Conservation (phyloP, 192 early-diverging fungal species). For the Gamsiella multidivaricata region DNA sequence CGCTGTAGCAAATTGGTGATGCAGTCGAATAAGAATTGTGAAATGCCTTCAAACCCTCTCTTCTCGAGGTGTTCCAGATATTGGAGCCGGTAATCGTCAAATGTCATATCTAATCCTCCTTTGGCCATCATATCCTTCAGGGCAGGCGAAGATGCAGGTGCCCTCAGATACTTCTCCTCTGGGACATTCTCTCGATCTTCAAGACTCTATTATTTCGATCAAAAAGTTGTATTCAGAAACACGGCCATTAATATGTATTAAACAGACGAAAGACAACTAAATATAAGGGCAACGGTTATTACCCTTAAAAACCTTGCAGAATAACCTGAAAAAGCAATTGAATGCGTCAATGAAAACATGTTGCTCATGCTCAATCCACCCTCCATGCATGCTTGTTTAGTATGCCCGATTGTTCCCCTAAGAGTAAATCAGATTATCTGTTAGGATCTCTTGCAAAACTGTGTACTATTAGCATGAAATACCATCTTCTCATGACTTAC, state of each 20-base stretch:
- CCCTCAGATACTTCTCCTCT: slow-evolving; percentile 22
- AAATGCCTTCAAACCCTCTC: slow-evolving; percentile 50
- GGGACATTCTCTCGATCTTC: slow-evolving; percentile 19
- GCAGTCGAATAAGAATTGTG: slow-evolving; percentile 46
- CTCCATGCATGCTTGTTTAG: slow-evolving; percentile 20
- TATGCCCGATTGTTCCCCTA: slow-evolving; percentile 17
- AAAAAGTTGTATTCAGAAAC: background rate
- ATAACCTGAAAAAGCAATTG: slow-evolving; percentile 45
- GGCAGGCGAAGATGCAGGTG: slow-evolving; percentile 14
- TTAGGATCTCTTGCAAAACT: too few species aligned
- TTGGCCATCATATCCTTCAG: slow-evolving; percentile 24
- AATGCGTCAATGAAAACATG: slow-evolving; percentile 54
- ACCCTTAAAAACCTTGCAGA: slow-evolving; percentile 56
- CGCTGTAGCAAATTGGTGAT: slow-evolving; percentile 34
- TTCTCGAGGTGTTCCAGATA: slow-evolving; percentile 52
- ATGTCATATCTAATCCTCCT: slow-evolving; percentile 45
- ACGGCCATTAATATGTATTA: background rate
- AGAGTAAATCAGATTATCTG: background rate
- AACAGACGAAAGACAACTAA: background rate
- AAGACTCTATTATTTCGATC: slow-evolving; percentile 10
- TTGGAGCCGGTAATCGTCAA: slow-evolving; percentile 54
- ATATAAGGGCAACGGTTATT: slow-evolving; percentile 16
- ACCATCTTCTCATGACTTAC: slow-evolving; percentile 40
- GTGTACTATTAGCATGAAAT: background rate
- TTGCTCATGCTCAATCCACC: slow-evolving; percentile 24